Conservation (phyloP, 257 asterid species). For the Solanum paucissectum region DNA sequence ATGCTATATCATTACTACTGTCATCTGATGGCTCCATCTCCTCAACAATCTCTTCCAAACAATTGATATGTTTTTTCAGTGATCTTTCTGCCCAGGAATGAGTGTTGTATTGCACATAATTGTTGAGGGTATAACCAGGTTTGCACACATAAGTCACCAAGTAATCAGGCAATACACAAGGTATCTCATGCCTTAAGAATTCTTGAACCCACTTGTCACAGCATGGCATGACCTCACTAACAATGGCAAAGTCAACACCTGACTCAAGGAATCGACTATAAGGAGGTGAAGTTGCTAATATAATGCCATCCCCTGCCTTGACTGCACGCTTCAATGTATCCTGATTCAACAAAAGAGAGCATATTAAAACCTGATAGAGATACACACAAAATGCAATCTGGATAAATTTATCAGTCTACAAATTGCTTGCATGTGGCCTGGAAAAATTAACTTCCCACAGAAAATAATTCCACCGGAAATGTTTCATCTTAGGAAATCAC, state of each 20-base stretch:
- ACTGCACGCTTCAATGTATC: slow-evolving; percentile 88
- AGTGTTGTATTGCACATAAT: slow-evolving; percentile 80
- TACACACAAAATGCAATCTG: background rate
- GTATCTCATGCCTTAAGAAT: slow-evolving; percentile 59
- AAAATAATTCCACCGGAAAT: background rate
- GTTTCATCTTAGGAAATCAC: background rate
- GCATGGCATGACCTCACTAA: slow-evolving; percentile 68
- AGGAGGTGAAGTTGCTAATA: slow-evolving; percentile 88
- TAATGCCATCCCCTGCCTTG: slow-evolving; percentile 89
- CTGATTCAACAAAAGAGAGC: slow-evolving; percentile 23
- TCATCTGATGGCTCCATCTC: slow-evolving; percentile 19
- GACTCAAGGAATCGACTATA: slow-evolving; percentile 75
- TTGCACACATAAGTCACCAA: slow-evolving; percentile 88
- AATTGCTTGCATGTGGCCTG: background rate
- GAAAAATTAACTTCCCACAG: background rate
- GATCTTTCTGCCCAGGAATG: slow-evolving; percentile 74
- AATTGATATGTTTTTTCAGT: slow-evolving; percentile 23
- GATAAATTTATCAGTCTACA: background rate
- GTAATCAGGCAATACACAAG: slow-evolving; percentile 76
- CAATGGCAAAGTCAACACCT: slow-evolving; percentile 66
- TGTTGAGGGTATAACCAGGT: slow-evolving; percentile 71
- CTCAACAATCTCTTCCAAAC: slow-evolving; percentile 35
- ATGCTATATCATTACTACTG: slow-evolving; percentile 19
- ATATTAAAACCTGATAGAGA: background rate
- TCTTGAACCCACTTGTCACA: slow-evolving; percentile 88